Conservation (phyloP, 306 rosid species). For the Ammopiptanthus mongolicus region DNA sequence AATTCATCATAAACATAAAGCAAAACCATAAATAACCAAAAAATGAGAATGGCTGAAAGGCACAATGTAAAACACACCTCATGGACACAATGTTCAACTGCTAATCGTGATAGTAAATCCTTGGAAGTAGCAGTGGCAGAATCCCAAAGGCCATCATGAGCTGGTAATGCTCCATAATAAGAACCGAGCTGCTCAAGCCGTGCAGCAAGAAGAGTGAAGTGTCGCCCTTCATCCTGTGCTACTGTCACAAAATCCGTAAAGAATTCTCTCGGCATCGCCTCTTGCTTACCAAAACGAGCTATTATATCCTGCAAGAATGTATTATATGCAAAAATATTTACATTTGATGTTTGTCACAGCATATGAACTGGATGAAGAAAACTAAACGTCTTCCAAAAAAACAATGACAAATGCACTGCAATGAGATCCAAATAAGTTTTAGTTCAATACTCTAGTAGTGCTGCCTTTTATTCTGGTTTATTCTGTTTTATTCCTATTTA, state of each 20-base stretch:
- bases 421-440: background rate
- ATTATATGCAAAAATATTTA: background rate
- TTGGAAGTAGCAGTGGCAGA: conserved; percentile 75
- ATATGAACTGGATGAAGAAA: background rate
- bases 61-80: conserved; percentile 46
- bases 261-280: conserved; percentile 80
- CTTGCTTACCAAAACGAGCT: conserved; percentile 80
- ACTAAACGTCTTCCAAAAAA: background rate
- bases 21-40: conserved; percentile 9
- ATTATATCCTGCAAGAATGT: conserved; percentile 62
- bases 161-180: conserved; percentile 70
- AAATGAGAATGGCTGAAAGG: background rate
- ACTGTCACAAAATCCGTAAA: conserved; percentile 80
- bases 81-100: conserved; percentile 85
- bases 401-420: background rate
- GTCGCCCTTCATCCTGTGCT: conserved; percentile 87
- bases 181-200: conserved; percentile 73
- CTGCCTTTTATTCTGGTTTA: too few species aligned
- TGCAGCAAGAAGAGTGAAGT: conserved; percentile 71
- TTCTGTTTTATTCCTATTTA: too few species aligned
- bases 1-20: conserved; percentile 8
- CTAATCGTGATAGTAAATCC: conserved; percentile 71
- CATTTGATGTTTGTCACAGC: background rate
- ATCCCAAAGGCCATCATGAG: conserved; percentile 89
- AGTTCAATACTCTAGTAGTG: too few species aligned